Percentiles rank a stretch among this genome's conserved stretches.
phyloP scores from a whole-genome alignment of 176 grass and related monocot species.

The Oryza meridionalis region DNA sequence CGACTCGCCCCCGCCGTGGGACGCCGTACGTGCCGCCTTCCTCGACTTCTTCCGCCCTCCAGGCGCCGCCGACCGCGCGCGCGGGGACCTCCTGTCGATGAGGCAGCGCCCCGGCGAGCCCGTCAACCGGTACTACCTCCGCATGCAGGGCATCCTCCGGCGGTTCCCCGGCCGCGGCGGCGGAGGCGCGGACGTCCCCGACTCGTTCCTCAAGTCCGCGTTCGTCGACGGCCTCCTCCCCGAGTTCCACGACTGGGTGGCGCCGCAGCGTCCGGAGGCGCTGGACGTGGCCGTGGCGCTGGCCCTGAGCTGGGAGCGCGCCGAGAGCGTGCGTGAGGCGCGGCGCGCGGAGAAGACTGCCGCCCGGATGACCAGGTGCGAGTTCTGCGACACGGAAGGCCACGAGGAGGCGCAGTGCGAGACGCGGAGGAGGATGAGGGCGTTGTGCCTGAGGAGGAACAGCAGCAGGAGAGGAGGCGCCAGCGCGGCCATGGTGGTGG shows the following conservation, averaged over 20 bases:
- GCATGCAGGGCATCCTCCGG: constrained; percentile 54
- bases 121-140: constrained; percentile 63
- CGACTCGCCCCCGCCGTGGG: constrained; percentile 31
- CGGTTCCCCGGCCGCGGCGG: constrained; percentile 38
- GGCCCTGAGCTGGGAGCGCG: constrained; percentile 59
- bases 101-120: constrained; percentile 45
- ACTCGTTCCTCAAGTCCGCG: constrained; percentile 36
- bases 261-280: constrained; percentile 42
- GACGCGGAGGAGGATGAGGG: constrained; percentile 49
- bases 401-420: constrained; percentile 51
- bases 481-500: neutral
- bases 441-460: constrained; percentile 41
- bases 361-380: constrained; percentile 24
- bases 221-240: constrained; percentile 61
- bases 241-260: constrained; percentile 60
- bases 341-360: constrained; percentile 37
- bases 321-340: constrained; percentile 48
- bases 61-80: constrained; percentile 49
- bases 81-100: constrained; percentile 48
- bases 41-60: constrained; percentile 55
- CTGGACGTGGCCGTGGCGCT: constrained; percentile 57
- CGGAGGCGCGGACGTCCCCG: constrained; percentile 10
- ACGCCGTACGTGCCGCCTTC: constrained; percentile 54
- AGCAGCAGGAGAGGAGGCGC: constrained; percentile 8
- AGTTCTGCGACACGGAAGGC: constrained; percentile 41